These are phyloP conservation scores for Chlamydomonas schloesseri DNA, from an alignment of 139 green algal species.

Conservation along the genomic window DNA sequence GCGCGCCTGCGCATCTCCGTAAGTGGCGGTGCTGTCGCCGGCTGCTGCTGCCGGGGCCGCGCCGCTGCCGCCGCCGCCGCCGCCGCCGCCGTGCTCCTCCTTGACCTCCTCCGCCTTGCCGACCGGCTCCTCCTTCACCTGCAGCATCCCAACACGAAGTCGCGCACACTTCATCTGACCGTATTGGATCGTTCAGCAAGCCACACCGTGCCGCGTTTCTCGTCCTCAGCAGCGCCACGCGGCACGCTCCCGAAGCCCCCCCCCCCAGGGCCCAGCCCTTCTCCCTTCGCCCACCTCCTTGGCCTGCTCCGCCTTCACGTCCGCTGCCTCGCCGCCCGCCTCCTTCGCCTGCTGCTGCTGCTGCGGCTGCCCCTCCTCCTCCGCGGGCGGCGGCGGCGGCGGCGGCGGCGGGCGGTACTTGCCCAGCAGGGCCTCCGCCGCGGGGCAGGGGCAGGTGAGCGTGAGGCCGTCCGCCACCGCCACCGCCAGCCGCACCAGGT, in stretches of 20 bases:
- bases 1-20: constrained; percentile 25
- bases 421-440: constrained; percentile 37
- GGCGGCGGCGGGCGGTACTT: constrained; percentile 12
- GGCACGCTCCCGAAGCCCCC: too few relatives aligned
- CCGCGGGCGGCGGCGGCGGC: neutral
- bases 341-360: too few relatives aligned
- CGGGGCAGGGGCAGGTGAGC: constrained; percentile 20
- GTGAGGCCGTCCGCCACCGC: constrained; percentile 28
- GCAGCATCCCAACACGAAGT: too few relatives aligned
- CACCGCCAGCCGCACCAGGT: constrained; percentile 38
- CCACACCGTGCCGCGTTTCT: too few relatives aligned
- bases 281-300: neutral
- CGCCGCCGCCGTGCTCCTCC: neutral
- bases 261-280: too few relatives aligned
- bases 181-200: too few relatives aligned
- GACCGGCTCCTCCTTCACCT: neutral
- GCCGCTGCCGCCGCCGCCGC: neutral
- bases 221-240: too few relatives aligned
- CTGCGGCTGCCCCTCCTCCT: neutral
- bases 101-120: neutral
- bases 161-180: too few relatives aligned
- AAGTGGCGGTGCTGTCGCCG: neutral
- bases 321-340: neutral
- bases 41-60: neutral
- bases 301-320: neutral